These are phyloP conservation scores for Dichotomopilus funicola DNA, from an alignment of 2,329 filamentous ascomycete genomes.

Conservation along the genomic window DNA sequence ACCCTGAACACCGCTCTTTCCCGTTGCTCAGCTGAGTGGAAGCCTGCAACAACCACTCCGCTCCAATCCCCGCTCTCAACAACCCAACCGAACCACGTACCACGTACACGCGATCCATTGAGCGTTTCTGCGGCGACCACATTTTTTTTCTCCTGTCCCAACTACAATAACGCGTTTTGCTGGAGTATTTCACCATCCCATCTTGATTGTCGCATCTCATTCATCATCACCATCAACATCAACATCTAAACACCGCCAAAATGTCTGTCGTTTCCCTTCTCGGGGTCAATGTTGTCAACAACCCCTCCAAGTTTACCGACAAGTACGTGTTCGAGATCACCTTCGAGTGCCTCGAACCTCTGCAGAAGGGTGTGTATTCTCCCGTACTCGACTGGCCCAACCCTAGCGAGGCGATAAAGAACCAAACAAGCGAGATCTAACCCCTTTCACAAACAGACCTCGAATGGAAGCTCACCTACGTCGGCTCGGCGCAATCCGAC, in stretches of 20 bases:
- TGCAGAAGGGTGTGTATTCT: constrained; percentile 69
- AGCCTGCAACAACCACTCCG: background rate
- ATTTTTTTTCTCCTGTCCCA: background rate
- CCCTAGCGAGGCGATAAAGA: background rate
- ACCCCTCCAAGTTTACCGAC: constrained; percentile 88
- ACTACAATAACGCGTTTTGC: no score
- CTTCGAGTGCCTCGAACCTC: constrained; percentile 90
- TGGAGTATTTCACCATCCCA: background rate
- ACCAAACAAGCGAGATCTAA: background rate
- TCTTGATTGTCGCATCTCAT: background rate
- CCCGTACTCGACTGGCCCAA: background rate
- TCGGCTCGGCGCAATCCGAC: constrained; percentile 96
- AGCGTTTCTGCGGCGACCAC: background rate
- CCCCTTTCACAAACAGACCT: constrained; percentile 56
- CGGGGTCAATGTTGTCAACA: constrained; percentile 93
- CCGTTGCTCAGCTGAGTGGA: background rate
- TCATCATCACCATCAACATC: background rate
- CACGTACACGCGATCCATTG: background rate
- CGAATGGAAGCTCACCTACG: constrained; percentile 99
- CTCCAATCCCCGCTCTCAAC: background rate
- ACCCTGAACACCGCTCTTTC: constrained; percentile 1
- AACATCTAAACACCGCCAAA: constrained; percentile 28
- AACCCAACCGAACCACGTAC: background rate
- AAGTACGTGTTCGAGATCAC: constrained; percentile 98
- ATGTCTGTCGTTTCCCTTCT: constrained; percentile 98